These are phyloP conservation scores for Sporothrix pallida DNA, from an alignment of 2,329 filamentous ascomycete species.

Conservation along the genomic window DNA sequence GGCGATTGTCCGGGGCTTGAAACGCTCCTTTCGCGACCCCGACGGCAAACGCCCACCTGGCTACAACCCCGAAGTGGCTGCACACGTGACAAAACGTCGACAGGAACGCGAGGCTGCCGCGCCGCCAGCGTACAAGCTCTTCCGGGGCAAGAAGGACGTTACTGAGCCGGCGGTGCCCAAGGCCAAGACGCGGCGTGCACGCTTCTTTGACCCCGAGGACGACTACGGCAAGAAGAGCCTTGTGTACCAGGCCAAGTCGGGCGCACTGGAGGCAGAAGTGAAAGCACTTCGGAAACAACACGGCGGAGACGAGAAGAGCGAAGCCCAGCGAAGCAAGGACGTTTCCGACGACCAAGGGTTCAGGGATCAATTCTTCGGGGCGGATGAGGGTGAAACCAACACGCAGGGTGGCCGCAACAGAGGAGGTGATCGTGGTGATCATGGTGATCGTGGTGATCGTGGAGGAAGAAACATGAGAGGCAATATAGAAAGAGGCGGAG, in stretches of 20 bases:
- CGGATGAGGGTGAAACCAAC: not conserved
- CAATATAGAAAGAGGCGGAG: not conserved
- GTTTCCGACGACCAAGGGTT: not conserved
- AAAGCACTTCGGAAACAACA: slow-evolving; percentile 34
- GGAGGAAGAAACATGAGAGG: too few species aligned
- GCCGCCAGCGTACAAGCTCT: slow-evolving; percentile 46
- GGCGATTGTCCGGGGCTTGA: slow-evolving; percentile 39
- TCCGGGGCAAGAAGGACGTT: slow-evolving; percentile 60
- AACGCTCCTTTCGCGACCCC: slow-evolving; percentile 36
- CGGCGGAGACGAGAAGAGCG: too few species aligned
- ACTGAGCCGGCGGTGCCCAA: slow-evolving; percentile 50
- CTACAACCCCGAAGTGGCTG: slow-evolving; percentile 33
- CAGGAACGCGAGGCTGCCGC: slow-evolving; percentile 40
- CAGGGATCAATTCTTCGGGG: not conserved
- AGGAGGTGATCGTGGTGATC: too few species aligned
- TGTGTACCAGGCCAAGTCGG: slow-evolving; percentile 60
- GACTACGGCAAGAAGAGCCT: slow-evolving; percentile 61
- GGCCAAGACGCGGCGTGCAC: slow-evolving; percentile 54
- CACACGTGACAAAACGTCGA: slow-evolving; percentile 43
- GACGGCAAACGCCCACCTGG: slow-evolving; percentile 38
- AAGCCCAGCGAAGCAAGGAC: not conserved
- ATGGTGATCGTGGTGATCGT: too few species aligned
- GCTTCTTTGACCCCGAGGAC: slow-evolving; percentile 58
- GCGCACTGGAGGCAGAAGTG: slow-evolving; percentile 47
- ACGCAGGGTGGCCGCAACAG: not conserved